Evolutionary conservation across 2,329 filamentous ascomycete genomes (phyloP).

Genomic region (Coleophoma crateriformis): DNA sequence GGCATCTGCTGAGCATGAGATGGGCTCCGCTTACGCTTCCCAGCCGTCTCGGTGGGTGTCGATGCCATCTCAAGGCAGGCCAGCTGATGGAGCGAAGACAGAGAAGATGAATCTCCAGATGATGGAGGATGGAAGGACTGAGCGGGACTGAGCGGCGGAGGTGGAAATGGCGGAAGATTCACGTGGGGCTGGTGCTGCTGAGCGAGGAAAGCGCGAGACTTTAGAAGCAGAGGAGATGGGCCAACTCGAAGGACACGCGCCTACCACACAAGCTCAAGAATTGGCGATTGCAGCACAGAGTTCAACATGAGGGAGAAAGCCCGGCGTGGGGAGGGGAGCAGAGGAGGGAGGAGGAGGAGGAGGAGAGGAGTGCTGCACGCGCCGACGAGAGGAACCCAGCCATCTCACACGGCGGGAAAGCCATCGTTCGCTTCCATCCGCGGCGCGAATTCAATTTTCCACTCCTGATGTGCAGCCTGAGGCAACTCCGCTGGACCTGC

Average conservation of each 20-base stretch:
- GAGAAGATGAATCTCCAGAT: background rate
- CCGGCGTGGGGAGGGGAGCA: background rate
- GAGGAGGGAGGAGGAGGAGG: background rate
- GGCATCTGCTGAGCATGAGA: conserved; percentile 32
- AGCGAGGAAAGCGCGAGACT: background rate
- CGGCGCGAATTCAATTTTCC: background rate
- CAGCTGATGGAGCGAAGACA: background rate
- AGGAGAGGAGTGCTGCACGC: background rate
- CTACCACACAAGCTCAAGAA: too few relatives aligned
- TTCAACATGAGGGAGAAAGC: too few relatives aligned
- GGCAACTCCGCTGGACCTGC: too few relatives aligned
- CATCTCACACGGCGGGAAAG: too few relatives aligned
- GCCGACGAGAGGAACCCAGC: too few relatives aligned
- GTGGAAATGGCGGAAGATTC: background rate
- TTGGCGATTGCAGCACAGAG: too few relatives aligned
- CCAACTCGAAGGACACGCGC: too few relatives aligned
- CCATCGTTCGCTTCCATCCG: background rate
- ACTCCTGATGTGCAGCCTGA: too few relatives aligned
- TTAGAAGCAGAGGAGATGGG: background rate
- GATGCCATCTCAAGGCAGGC: conserved; percentile 6
- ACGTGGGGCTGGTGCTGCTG: background rate
- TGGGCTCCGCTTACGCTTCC: conserved; percentile 22
- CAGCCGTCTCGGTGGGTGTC: conserved; percentile 1
- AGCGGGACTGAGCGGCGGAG: background rate
- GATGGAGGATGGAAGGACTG: background rate